These are phyloP conservation scores for Sanguinoderma infundibulare DNA, from an alignment of 1,284 basidiomycete species.

Conservation along the genomic window DNA sequence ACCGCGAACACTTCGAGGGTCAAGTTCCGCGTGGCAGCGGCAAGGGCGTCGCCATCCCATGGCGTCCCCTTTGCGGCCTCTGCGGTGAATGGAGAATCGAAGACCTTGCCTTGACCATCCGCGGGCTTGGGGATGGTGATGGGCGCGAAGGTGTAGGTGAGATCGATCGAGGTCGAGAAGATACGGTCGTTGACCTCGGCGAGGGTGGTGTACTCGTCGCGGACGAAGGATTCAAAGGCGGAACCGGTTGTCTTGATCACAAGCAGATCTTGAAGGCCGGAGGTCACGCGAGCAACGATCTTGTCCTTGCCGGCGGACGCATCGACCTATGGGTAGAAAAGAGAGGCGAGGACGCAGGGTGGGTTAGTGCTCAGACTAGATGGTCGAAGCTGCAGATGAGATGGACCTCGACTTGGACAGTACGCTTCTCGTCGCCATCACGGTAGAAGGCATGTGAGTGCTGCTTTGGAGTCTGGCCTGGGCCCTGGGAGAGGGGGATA, in stretches of 20 bases:
- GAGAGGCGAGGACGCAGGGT: neutral
- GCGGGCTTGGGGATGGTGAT: slow-evolving; percentile 49
- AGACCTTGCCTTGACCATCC: slow-evolving; percentile 47
- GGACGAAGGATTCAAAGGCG: slow-evolving; percentile 82
- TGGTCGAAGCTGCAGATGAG: neutral
- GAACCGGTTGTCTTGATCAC: slow-evolving; percentile 93
- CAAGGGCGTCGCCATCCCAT: slow-evolving; percentile 66
- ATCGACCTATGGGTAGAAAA: slow-evolving; percentile 53
- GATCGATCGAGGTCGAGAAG: slow-evolving; percentile 84
- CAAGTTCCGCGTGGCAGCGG: slow-evolving; percentile 58
- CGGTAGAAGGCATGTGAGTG: slow-evolving; percentile 88
- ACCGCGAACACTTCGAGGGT: slow-evolving; percentile 86
- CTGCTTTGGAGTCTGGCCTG: slow-evolving; percentile 42
- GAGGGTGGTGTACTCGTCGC: slow-evolving; percentile 91
- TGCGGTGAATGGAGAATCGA: slow-evolving; percentile 43
- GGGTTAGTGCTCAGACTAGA: neutral
- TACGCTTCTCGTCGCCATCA: slow-evolving; percentile 89
- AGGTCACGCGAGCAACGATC: slow-evolving; percentile 63
- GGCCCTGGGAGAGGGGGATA: slow-evolving; percentile 50
- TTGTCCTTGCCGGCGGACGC: slow-evolving; percentile 61
- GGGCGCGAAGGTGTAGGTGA: slow-evolving; percentile 67
- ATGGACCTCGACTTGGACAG: slow-evolving; percentile 64
- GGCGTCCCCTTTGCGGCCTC: slow-evolving; percentile 52
- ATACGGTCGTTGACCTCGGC: slow-evolving; percentile 84
- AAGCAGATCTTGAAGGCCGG: slow-evolving; percentile 80